Evolutionary conservation across 352 stramenopile genomes (phyloP).

Genomic region (Phytophthora megakarya): DNA sequence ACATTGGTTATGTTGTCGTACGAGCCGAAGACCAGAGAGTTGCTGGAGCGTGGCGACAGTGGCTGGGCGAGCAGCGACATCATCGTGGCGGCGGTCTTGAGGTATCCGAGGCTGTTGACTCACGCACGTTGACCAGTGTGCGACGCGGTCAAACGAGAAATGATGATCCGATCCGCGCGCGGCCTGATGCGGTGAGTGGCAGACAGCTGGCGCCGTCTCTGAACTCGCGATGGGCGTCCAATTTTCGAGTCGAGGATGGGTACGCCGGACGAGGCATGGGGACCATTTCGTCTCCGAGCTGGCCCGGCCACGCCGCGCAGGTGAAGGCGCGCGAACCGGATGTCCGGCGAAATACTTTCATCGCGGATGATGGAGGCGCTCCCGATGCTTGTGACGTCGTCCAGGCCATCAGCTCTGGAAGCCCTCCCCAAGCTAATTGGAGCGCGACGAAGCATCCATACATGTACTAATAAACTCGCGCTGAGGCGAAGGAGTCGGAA

Average conservation of each 20-base stretch:
- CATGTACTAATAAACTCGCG: constrained; percentile 6
- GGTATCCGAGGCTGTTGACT: constrained; percentile 8
- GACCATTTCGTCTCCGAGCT: constrained; percentile 24
- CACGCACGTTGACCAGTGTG: not conserved
- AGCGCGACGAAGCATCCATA: not conserved
- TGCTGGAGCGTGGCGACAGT: constrained; percentile 23
- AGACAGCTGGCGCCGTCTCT: constrained; percentile 24
- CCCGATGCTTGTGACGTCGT: not conserved
- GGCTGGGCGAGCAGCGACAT: constrained; percentile 42
- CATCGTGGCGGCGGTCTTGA: constrained; percentile 23
- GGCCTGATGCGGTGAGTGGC: constrained; percentile 24
- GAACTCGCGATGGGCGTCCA: constrained; percentile 8
- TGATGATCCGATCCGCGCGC: constrained; percentile 27
- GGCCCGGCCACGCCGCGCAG: constrained; percentile 21
- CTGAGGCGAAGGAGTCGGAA: constrained; percentile 13
- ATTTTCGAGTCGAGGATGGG: constrained; percentile 26
- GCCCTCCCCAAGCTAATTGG: no score
- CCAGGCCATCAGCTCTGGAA: not conserved
- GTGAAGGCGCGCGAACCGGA: constrained; percentile 24
- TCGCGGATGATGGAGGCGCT: constrained; percentile 1
- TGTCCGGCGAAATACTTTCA: constrained; percentile 23
- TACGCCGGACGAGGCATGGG: constrained; percentile 4
- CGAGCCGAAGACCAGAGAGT: constrained; percentile 19
- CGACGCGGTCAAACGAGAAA: constrained; percentile 34
- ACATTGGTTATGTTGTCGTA: constrained; percentile 11